Conservation (phyloP, 2,329 filamentous ascomycete species). For the Pseudonectria foliicola region DNA sequence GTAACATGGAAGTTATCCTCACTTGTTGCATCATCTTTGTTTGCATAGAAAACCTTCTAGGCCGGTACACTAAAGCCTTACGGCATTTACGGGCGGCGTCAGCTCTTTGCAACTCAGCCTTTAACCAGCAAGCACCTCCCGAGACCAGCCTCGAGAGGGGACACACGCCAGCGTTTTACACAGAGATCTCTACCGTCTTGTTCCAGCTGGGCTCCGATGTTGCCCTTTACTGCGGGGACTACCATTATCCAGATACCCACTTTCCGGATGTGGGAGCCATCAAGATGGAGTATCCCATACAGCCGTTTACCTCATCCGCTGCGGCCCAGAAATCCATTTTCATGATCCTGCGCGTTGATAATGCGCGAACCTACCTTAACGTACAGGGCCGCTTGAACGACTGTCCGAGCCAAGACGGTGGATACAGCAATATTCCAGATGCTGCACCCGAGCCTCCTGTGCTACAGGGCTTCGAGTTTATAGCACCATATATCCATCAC, state of each 20-base stretch:
- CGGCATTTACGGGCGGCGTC: conserved; percentile 15
- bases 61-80: conserved; percentile 14
- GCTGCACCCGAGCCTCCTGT: no score
- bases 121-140: background rate
- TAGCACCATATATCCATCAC: conserved; percentile 2
- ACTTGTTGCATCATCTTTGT: conserved; percentile 19
- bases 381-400: no score
- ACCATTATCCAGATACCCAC: conserved; percentile 9
- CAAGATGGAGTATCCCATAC: conserved; percentile 2
- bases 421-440: no score
- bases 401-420: no score
- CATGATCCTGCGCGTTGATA: no score
- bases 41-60: conserved; percentile 14
- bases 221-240: conserved; percentile 10
- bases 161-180: conserved; percentile 1
- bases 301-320: conserved; percentile 5
- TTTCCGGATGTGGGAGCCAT: conserved; percentile 1
- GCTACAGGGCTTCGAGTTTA: background rate
- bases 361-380: no score
- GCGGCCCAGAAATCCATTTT: conserved; percentile 4
- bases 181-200: conserved; percentile 10
- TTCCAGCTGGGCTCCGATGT: conserved; percentile 10
- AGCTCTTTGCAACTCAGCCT: conserved; percentile 7
- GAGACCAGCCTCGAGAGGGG: background rate
- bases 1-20: conserved; percentile 11